A percentile compares a stretch with the other conserved stretches of the same genome.
Evolutionary conservation across 2,329 filamentous ascomycete species (phyloP).

Genomic region (Pseudogymnoascus sp.): DNA sequence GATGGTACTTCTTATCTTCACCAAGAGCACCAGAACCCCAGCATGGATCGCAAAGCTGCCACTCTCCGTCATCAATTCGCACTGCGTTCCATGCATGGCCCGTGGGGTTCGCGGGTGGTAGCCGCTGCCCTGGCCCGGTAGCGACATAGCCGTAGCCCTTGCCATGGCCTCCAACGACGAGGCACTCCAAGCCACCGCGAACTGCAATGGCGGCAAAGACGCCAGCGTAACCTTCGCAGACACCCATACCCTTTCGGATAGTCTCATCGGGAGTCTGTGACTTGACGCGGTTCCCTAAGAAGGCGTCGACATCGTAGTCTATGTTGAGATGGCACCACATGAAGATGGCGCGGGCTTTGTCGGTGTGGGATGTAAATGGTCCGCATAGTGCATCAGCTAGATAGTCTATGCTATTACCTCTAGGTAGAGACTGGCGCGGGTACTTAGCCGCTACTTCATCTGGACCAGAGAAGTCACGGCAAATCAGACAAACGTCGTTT

Average conservation of each 20-base stretch:
- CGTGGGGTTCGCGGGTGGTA: conserved; percentile 53
- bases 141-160: conserved; percentile 72
- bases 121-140: conserved; percentile 51
- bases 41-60: conserved; percentile 87
- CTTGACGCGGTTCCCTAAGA: conserved; percentile 64
- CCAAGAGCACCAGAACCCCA: conserved; percentile 79
- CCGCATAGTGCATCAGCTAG: conserved; percentile 70
- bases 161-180: conserved; percentile 69
- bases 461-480: conserved; percentile 78
- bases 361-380: conserved; percentile 72
- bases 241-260: conserved; percentile 68
- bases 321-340: conserved; percentile 95
- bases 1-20: conserved; percentile 49
- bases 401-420: conserved; percentile 51
- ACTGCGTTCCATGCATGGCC: conserved; percentile 93
- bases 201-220: conserved; percentile 72
- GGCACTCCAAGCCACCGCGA: conserved; percentile 68
- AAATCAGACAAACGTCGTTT: conserved; percentile 59
- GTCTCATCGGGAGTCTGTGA: conserved; percentile 63
- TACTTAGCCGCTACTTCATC: conserved; percentile 72
- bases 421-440: conserved; percentile 62
- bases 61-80: conserved; percentile 72
- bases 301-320: conserved; percentile 69
- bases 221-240: conserved; percentile 85
- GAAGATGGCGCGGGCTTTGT: conserved; percentile 89